Conservation (phyloP, 1,284 basidiomycete genomes). For the Tilletiopsis washingtonensis region DNA sequence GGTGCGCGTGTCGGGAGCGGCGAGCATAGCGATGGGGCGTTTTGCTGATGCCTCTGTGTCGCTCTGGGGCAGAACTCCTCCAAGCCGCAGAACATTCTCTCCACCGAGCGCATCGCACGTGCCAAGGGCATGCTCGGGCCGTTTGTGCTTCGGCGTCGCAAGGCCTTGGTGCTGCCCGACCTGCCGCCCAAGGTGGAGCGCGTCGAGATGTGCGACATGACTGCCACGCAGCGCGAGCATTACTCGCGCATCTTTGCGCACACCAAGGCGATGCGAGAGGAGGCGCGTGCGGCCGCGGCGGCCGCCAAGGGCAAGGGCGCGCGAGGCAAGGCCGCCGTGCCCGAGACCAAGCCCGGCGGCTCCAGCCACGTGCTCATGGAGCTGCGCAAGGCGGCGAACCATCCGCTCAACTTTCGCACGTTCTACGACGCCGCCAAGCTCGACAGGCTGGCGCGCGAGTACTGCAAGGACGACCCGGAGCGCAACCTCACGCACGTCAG, state of each 20-base stretch:
- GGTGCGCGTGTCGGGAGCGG: no score
- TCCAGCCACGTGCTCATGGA: conserved; percentile 80
- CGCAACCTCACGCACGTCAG: conserved; percentile 37
- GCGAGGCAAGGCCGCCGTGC: no score
- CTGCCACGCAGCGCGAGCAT: conserved; percentile 67
- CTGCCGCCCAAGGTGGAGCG: conserved; percentile 85
- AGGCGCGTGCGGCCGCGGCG: conserved; percentile 47
- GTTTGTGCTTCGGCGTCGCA: conserved; percentile 88
- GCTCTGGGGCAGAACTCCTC: no score
- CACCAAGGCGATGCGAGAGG: conserved; percentile 71
- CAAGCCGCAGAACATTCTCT: conserved; percentile 67
- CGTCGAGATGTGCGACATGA: conserved; percentile 92
- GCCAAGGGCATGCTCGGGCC: conserved; percentile 99
- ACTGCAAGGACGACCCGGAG: conserved; percentile 63
- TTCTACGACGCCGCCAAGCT: conserved; percentile 72
- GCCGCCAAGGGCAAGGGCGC: conserved; percentile 10
- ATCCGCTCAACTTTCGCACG: conserved; percentile 88
- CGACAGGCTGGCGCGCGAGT: conserved; percentile 65
- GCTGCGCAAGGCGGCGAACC: conserved; percentile 85
- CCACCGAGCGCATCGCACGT: conserved; percentile 79
- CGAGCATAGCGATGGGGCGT: conserved; percentile 63
- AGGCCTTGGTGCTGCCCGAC: conserved; percentile 78
- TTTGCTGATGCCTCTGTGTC: background rate
- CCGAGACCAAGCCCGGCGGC: background rate
- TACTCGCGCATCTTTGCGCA: conserved; percentile 77